phyloP scores from a whole-genome alignment of 2,329 filamentous ascomycete genomes.

The Capronia americana region DNA sequence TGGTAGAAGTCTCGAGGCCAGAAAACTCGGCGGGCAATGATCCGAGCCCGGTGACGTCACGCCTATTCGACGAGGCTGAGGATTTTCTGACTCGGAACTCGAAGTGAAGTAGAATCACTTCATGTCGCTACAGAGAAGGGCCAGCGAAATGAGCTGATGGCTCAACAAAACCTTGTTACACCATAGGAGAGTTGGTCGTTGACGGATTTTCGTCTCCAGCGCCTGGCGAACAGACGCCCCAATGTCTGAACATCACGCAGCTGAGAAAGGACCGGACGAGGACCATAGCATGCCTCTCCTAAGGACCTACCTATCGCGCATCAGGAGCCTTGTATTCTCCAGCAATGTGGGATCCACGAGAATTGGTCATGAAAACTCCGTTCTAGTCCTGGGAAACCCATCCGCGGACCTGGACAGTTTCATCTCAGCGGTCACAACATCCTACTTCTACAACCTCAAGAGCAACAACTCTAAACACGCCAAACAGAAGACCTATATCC shows the following conservation, averaged over 20 bases:
- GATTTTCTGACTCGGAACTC: background rate
- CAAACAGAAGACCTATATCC: slow-evolving; percentile 55
- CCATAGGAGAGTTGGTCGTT: background rate
- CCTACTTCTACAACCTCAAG: slow-evolving; percentile 58
- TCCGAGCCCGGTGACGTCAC: background rate
- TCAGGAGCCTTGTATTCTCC: slow-evolving; percentile 1
- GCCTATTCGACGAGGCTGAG: background rate
- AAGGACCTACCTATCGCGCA: slow-evolving; percentile 11
- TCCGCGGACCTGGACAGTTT: slow-evolving; percentile 68
- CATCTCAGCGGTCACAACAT: slow-evolving; percentile 65
- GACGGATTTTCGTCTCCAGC: background rate
- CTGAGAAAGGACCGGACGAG: background rate
- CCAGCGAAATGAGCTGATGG: background rate
- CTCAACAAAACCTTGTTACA: background rate
- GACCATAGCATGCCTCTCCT: slow-evolving; percentile 6
- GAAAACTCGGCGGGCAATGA: background rate
- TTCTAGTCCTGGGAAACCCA: slow-evolving; percentile 52
- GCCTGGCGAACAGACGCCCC: background rate
- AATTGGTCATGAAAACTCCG: background rate
- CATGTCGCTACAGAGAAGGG: background rate
- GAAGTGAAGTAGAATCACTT: background rate
- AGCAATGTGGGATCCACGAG: background rate
- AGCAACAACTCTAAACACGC: slow-evolving; percentile 42
- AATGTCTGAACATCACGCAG: background rate
- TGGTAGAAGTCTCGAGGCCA: too few species aligned